Base-by-base conservation (phyloP, 768 basidiomycete genomes). In the Sarcodon sp. region DNA sequence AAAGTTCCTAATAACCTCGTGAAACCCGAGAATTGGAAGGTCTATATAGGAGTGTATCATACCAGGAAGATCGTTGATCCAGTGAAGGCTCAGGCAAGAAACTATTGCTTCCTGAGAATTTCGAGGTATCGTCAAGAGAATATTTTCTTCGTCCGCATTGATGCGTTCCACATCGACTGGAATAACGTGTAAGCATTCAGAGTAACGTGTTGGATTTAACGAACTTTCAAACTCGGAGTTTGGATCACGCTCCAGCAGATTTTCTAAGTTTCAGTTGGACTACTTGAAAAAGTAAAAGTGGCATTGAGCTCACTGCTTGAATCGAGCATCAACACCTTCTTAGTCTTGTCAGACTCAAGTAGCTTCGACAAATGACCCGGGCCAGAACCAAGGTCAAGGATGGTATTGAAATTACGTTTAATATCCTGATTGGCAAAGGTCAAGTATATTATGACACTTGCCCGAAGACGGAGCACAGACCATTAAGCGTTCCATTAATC, bases 41-140 rank as follows among this genome's bases (percentile, higher is more conserved):
- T 13, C 32, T 35, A 7, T 13, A 9, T 16, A 32, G 33, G 10
- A 33, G 8, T 10, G 4, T 32, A 43, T 56, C 72, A 27, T 33
- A 88, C 93, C 91, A 51, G 92, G 94, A 6, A 99, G 75, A 66
- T 99, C 96, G 56, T 98, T 98, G 10, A 96, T 79, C 96, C 96
- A 99, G 53, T 99, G 96, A 38, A 98, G 71, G 55, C 82, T 84
- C 3, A 96, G 73, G 60, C 89, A 93, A 10, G 90, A 93, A 21
- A 96, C 80, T 43, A 97, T 77, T 13, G 87, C 90, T 58, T 98
- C 94, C 59, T 93, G 85, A 11, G 89, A 87, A 51, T 84, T 74
- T 2, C 69, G 78, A 4, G 73, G 69, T 9, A 97, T 67, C 15
- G 69, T 62, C 38, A 76, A 66, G 2, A 93, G 70, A 1, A 97